Evolutionary conservation across 352 stramenopile species (phyloP).

Genomic region (Pythium biforme): DNA sequence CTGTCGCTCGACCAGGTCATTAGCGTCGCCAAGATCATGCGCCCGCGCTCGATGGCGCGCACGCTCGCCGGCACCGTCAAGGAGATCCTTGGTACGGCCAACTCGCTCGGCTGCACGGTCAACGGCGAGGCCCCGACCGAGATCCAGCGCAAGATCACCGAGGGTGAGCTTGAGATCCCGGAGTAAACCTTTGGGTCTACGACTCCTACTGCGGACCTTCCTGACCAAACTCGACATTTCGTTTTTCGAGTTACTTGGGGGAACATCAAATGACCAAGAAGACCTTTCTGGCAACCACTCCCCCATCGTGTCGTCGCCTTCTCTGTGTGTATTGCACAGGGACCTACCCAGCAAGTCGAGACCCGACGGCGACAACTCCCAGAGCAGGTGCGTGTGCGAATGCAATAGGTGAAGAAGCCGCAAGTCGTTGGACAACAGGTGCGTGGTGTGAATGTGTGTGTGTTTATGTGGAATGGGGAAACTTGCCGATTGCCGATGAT

Average conservation of each 20-base stretch:
- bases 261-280: constrained; percentile 25
- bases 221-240: neutral
- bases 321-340: neutral
- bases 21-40: constrained; percentile 97
- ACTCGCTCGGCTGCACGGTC: constrained; percentile 99
- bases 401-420: neutral
- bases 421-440: neutral
- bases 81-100: constrained; percentile 99
- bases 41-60: constrained; percentile 96
- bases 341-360: neutral
- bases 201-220: constrained; percentile 26
- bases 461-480: constrained; percentile 2
- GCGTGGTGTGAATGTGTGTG: constrained; percentile 10
- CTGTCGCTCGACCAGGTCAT: constrained; percentile 99
- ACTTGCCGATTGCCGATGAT: constrained; percentile 26
- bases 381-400: neutral
- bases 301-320: neutral
- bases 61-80: constrained; percentile 97
- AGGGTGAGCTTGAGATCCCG: constrained; percentile 97
- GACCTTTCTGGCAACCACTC: constrained; percentile 12
- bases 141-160: constrained; percentile 95
- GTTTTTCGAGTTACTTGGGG: neutral
- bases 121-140: constrained; percentile 97
- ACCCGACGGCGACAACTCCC: neutral
- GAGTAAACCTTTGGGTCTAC: constrained; percentile 75